Conservation (phyloP, 139 green algal genomes). For the Trebouxia sp. region DNA sequence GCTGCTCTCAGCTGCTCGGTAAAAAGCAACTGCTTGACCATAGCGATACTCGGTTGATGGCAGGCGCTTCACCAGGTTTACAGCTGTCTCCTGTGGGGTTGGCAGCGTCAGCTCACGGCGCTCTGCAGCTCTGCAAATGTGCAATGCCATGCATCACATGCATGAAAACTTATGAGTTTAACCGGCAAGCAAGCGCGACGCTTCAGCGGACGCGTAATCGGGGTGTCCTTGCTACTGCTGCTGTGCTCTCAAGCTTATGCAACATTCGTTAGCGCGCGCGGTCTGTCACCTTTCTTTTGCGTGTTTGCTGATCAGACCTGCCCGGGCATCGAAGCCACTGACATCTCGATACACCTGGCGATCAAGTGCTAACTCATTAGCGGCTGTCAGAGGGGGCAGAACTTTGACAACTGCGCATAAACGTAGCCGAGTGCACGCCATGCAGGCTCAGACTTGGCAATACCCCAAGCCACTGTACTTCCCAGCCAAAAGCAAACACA, state of each 20-base stretch:
- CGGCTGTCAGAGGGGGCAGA: background rate
- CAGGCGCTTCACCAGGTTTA: no score
- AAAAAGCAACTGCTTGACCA: background rate
- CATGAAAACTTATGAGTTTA: no score
- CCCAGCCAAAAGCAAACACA: slow-evolving; percentile 13
- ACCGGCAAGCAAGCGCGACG: no score
- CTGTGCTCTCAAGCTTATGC: background rate
- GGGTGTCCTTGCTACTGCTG: no score
- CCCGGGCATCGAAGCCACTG: background rate
- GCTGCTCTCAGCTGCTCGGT: background rate
- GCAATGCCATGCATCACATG: no score
- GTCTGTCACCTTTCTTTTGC: slow-evolving; percentile 10
- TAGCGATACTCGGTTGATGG: background rate
- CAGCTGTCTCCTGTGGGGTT: no score
- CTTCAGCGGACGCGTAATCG: no score
- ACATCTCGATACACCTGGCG: background rate
- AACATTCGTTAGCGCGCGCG: background rate
- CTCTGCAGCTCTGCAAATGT: no score
- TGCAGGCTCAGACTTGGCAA: slow-evolving; percentile 7
- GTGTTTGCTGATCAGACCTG: background rate
- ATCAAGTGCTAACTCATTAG: background rate
- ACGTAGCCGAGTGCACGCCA: background rate
- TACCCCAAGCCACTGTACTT: background rate
- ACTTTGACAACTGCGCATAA: background rate
- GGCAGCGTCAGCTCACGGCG: no score